A percentile compares a stretch with the other conserved stretches of the same genome.
Conservation (phyloP, 192 early-diverging fungal species). For the Spizellomyces sp. region DNA sequence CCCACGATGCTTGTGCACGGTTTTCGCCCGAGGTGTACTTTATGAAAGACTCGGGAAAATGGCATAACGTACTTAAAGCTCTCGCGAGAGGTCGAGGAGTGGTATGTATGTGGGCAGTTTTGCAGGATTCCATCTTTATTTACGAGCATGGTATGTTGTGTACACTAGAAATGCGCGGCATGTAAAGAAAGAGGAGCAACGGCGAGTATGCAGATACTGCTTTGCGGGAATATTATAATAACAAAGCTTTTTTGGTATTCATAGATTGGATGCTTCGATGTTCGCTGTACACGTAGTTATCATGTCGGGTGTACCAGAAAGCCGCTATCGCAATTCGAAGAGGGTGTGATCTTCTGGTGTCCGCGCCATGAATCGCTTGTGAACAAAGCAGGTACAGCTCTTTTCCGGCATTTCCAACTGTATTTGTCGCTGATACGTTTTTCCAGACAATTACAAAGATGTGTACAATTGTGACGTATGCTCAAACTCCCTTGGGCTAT, state of each 20-base stretch:
- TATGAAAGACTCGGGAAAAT: slow-evolving; percentile 62
- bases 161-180: slow-evolving; percentile 60
- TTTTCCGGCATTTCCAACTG: neutral
- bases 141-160: neutral
- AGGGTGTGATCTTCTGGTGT: slow-evolving; percentile 89
- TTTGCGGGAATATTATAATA: too few species aligned
- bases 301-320: slow-evolving; percentile 81
- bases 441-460: slow-evolving; percentile 64
- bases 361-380: slow-evolving; percentile 67
- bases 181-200: slow-evolving; percentile 86
- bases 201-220: too few species aligned
- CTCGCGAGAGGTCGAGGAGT: slow-evolving; percentile 71
- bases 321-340: slow-evolving; percentile 67
- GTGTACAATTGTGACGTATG: slow-evolving; percentile 51
- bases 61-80: slow-evolving; percentile 86
- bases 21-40: slow-evolving; percentile 85
- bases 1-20: slow-evolving; percentile 79
- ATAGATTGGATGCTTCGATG: slow-evolving; percentile 77
- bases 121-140: too few species aligned
- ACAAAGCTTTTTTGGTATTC: too few species aligned
- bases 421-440: neutral
- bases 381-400: slow-evolving; percentile 51
- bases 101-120: slow-evolving; percentile 39
- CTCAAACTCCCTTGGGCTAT: neutral
- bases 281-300: slow-evolving; percentile 78